These are phyloP conservation scores for Tanacetum coccineum DNA, from an alignment of 129 eudicot genomes.

Conservation along the genomic window DNA sequence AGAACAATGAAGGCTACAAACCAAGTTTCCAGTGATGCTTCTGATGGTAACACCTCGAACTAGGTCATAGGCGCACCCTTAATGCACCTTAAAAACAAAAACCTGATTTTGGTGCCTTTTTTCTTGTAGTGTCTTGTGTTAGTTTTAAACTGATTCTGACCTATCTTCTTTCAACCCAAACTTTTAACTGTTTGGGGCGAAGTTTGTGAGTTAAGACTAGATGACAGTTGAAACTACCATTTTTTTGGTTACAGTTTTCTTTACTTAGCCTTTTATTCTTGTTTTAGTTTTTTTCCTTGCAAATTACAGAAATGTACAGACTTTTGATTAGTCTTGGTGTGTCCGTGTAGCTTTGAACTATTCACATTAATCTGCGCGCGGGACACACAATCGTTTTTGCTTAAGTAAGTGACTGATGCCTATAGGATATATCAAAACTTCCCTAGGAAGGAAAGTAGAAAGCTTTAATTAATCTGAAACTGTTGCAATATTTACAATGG, in stretches of 20 bases:
- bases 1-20: slow-evolving; percentile 38
- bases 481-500: too few relatives aligned
- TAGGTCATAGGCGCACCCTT: slow-evolving; percentile 16
- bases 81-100: slow-evolving; percentile 2
- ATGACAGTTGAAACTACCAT: slow-evolving; percentile 23
- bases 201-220: slow-evolving; percentile 28
- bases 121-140: slow-evolving; percentile 20
- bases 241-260: neutral
- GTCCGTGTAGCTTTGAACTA: too few relatives aligned
- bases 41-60: slow-evolving; percentile 24
- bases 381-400: too few relatives aligned
- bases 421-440: too few relatives aligned
- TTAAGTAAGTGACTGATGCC: too few relatives aligned
- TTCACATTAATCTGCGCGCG: neutral
- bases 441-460: too few relatives aligned
- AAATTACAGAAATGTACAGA: neutral
- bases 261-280: neutral
- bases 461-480: too few relatives aligned
- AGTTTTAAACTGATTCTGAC: slow-evolving; percentile 20
- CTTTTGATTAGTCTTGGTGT: neutral
- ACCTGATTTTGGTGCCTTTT: slow-evolving; percentile 24
- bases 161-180: slow-evolving; percentile 17
- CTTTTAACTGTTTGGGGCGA: slow-evolving; percentile 24
- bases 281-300: neutral
- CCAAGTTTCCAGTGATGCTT: slow-evolving; percentile 24